Base-by-base conservation (phyloP, 192 early-diverging fungal genomes). In the Geranomyces variabilis region DNA sequence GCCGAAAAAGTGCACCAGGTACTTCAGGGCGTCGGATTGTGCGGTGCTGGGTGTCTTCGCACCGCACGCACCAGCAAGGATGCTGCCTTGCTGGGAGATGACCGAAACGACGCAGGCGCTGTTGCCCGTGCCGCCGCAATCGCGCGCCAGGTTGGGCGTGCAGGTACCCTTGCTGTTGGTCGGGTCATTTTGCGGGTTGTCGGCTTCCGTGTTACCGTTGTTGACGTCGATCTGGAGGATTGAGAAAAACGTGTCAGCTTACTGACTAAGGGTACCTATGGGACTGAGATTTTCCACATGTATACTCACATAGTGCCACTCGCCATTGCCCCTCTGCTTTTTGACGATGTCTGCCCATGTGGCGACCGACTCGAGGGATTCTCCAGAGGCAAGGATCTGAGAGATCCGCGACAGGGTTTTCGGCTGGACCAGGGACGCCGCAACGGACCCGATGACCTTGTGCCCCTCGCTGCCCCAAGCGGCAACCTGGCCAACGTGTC, bases 141-240 rank as follows among this genome's bases (percentile, higher is more conserved):
- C 69, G 30, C 69, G 56, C 14, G 55, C 43, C 55, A 67, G 17
- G 47, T 53, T 53, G 29, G 66, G 66, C 3, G 49, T 67, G 31
- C 66, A 67, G 8, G 66, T 67, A 5, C 49, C 49, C 13, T 55
- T 55, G 10, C 7, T 31, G 49, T 67, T 67, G 66, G 36, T 66
- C 21, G 64, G 64, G 64, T 66, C 64, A n/a, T 10, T 7, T 22
- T 7, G 6, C 22, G 64, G 64, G 64, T 66, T 48, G 17, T 19
- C n/a, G n/a, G n/a, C n/a, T n/a, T n/a, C n/a, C n/a, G n/a, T n/a
- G n/a, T n/a, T 21, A 22, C 30, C 30, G 13, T 2, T 53, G 66
- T 67, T 67, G 66, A 67, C 49, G 30, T 67, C 66, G 30, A 67
- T 67, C n/a, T n/a, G n/a, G n/a, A n/a, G n/a, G n/a, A n/a, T n/a